Percentiles rank a stretch among this genome's conserved stretches.
Conservation (phyloP, 177 flowering plant species). For the Vitis hybrid region DNA sequence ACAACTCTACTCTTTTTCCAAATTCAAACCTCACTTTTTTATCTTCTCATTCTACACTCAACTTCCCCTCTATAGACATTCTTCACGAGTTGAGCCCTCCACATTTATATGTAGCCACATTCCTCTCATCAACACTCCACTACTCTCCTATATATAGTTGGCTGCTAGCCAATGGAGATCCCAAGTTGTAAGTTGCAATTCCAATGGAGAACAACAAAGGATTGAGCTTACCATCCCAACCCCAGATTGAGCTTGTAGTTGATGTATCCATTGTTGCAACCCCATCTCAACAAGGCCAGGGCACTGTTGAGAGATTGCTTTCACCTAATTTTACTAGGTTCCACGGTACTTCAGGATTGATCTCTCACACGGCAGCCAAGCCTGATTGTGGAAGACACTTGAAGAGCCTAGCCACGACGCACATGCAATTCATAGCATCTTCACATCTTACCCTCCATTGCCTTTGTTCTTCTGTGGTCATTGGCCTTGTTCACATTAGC, state of each 20-base stretch:
- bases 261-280: background rate
- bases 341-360: conserved; percentile 46
- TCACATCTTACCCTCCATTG: conserved; percentile 22
- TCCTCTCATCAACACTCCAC: too few relatives aligned
- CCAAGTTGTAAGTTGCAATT: too few relatives aligned
- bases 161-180: too few relatives aligned
- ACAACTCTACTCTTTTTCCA: too few relatives aligned
- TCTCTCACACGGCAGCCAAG: conserved; percentile 42
- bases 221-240: background rate
- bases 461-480: conserved; percentile 35
- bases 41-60: too few relatives aligned
- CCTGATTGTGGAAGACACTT: conserved; percentile 42
- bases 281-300: background rate
- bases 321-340: conserved; percentile 21
- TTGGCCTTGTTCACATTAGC: conserved; percentile 24
- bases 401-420: conserved; percentile 12
- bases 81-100: too few relatives aligned
- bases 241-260: conserved; percentile 1
- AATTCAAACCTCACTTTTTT: too few relatives aligned
- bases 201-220: too few relatives aligned
- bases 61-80: too few relatives aligned
- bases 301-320: background rate
- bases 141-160: too few relatives aligned
- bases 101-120: too few relatives aligned
- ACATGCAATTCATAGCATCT: conserved; percentile 12